Percentiles rank a stretch among this genome's conserved stretches.
phyloP scores from a whole-genome alignment of 2,329 filamentous ascomycete species.

The Apiospora marii region DNA sequence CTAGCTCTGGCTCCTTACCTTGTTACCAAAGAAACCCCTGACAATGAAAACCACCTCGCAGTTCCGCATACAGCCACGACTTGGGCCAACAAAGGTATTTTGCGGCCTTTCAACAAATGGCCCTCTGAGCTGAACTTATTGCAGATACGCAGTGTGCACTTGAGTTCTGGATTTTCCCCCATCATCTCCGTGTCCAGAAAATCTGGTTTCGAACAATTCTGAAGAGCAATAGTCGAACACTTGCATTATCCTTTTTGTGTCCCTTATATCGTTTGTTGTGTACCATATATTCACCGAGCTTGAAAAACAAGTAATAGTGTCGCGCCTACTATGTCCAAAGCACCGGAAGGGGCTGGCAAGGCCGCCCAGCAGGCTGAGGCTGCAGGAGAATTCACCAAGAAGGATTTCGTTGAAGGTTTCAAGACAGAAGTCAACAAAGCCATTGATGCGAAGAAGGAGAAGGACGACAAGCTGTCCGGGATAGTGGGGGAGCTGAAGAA shows the following conservation, averaged over 20 bases:
- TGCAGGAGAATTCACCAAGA: no score
- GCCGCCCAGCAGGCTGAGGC: not conserved
- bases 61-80: not conserved
- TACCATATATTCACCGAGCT: not conserved
- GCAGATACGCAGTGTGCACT: not conserved
- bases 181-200: not conserved
- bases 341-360: not conserved
- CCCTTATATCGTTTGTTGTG: not conserved
- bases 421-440: rapidly evolving
- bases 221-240: not conserved
- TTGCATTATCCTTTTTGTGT: not conserved
- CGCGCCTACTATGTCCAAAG: not conserved
- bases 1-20: not conserved
- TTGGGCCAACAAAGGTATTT: not conserved
- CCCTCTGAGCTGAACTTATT: not conserved
- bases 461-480: not conserved
- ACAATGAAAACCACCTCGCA: not conserved
- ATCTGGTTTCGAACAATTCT: not conserved
- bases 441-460: not conserved
- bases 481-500: not conserved
- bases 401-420: not conserved
- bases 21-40: not conserved
- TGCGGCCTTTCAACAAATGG: not conserved
- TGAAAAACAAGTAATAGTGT: not conserved
- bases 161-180: not conserved